Evolutionary conservation across 495 filamentous ascomycete genomes (phyloP).

Genomic region (Penicillium parvum): DNA sequence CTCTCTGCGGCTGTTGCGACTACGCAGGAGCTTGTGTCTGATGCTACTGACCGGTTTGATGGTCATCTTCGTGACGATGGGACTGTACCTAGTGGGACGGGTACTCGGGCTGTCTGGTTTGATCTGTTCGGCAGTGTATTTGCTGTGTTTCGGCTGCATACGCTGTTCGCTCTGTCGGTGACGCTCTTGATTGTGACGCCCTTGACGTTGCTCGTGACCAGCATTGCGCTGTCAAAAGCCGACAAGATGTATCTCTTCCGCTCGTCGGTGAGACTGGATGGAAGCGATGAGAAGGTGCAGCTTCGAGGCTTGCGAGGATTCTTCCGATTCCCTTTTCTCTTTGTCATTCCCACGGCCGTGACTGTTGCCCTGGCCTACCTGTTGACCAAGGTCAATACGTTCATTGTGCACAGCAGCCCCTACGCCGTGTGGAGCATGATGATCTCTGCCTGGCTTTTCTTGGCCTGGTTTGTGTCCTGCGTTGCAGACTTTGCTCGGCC

Average conservation of each 20-base stretch:
- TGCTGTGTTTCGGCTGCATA: slow-evolving; percentile 71
- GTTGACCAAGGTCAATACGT: slow-evolving; percentile 76
- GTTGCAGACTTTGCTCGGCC: slow-evolving; percentile 80
- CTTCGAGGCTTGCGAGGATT: slow-evolving; percentile 76
- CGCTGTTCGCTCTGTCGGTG: slow-evolving; percentile 83
- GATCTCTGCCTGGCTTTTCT: slow-evolving; percentile 71
- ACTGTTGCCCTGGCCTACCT: slow-evolving; percentile 72
- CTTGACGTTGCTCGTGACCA: slow-evolving; percentile 61
- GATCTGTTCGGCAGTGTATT: slow-evolving; percentile 83
- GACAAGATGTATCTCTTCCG: slow-evolving; percentile 83
- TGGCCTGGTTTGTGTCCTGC: slow-evolving; percentile 80
- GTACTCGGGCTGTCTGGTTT: slow-evolving; percentile 82
- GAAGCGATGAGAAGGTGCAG: slow-evolving; percentile 55
- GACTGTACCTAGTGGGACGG: slow-evolving; percentile 62
- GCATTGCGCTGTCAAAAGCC: slow-evolving; percentile 58
- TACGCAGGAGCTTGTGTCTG: slow-evolving; percentile 62
- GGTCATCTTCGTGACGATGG: slow-evolving; percentile 51
- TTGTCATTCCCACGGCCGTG: slow-evolving; percentile 63
- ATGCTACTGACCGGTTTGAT: slow-evolving; percentile 67
- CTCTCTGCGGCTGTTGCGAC: slow-evolving; percentile 74
- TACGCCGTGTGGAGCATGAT: slow-evolving; percentile 87
- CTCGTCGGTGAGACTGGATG: slow-evolving; percentile 52
- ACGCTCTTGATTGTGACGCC: slow-evolving; percentile 75
- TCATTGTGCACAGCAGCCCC: slow-evolving; percentile 78
- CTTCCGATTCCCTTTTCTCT: slow-evolving; percentile 76